phyloP scores from a whole-genome alignment of 2,329 filamentous ascomycete species.

The Massarina eburnea region DNA sequence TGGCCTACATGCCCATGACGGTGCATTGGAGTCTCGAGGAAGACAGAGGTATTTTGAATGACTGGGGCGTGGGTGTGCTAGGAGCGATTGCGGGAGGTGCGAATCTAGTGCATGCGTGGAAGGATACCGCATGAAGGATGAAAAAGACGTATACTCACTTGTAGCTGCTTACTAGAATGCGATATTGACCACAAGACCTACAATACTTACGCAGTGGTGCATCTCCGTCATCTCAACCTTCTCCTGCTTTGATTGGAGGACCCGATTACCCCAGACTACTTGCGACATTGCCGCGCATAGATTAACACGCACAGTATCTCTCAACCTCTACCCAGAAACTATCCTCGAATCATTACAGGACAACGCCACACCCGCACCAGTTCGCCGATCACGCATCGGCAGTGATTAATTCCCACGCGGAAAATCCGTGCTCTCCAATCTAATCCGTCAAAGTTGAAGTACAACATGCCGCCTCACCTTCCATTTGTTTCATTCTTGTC shows the following conservation, averaged over 20 bases:
- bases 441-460: not conserved
- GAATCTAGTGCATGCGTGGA: slow-evolving; percentile 50
- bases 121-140: slow-evolving; percentile 33
- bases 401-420: not conserved
- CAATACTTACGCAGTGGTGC: too few relatives aligned
- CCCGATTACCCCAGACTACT: slow-evolving; percentile 3
- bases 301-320: slow-evolving; percentile 1
- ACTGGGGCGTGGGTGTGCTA: slow-evolving; percentile 60
- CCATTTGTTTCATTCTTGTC: not conserved
- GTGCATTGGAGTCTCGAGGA: slow-evolving; percentile 75
- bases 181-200: too few relatives aligned
- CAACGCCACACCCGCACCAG: not conserved
- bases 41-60: slow-evolving; percentile 60
- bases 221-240: not conserved
- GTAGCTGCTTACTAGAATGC: too few relatives aligned
- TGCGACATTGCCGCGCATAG: slow-evolving; percentile 3
- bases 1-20: slow-evolving; percentile 79
- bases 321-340: slow-evolving; percentile 1
- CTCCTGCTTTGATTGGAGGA: slow-evolving; percentile 7
- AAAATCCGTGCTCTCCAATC: not conserved
- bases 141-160: too few relatives aligned
- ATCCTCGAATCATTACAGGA: not conserved
- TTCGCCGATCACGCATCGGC: not conserved
- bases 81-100: slow-evolving; percentile 55
- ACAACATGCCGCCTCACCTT: not conserved